Conservation (phyloP, 2,329 filamentous ascomycete species). For the Hirsutella minnesotensis region DNA sequence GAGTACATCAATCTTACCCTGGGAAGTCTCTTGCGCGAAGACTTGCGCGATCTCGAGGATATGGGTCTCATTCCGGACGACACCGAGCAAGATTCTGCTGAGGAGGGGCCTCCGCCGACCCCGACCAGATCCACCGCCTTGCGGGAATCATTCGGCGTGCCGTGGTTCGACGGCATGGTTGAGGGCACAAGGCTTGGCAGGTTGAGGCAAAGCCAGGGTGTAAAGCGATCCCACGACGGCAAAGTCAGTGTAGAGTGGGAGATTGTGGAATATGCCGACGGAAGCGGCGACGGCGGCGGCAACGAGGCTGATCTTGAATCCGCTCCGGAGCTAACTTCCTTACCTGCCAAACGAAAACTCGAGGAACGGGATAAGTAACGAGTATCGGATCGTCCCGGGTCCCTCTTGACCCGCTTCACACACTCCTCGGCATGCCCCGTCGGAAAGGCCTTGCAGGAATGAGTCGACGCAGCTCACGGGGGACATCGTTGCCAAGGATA, state of each 20-base stretch:
- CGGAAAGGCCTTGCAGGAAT: too few species aligned
- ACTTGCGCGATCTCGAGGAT: constrained; percentile 62
- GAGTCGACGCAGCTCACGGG: too few species aligned
- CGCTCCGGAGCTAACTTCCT: constrained; percentile 12
- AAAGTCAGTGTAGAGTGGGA: constrained; percentile 68
- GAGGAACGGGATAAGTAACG: constrained; percentile 25
- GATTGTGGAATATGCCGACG: constrained; percentile 59
- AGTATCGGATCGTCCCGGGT: background rate
- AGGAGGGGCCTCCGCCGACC: constrained; percentile 7
- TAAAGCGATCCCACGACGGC: constrained; percentile 45
- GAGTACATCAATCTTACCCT: constrained; percentile 72
- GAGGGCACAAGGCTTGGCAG: constrained; percentile 62
- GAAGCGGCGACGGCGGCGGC: constrained; percentile 20
- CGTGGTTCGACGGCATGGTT: constrained; percentile 79
- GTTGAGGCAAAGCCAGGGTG: constrained; percentile 49
- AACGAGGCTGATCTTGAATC: constrained; percentile 14
- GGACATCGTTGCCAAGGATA: too few species aligned
- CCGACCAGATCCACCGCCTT: constrained; percentile 15
- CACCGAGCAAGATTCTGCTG: constrained; percentile 14
- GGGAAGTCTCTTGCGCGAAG: constrained; percentile 61
- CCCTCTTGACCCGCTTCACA: too few species aligned
- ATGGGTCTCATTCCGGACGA: constrained; percentile 55
- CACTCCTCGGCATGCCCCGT: too few species aligned
- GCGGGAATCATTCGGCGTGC: constrained; percentile 56
- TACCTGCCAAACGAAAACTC: constrained; percentile 41